These are phyloP conservation scores for Aristolochia contorta DNA, from an alignment of 164 flowering plant genomes.

Conservation along the genomic window DNA sequence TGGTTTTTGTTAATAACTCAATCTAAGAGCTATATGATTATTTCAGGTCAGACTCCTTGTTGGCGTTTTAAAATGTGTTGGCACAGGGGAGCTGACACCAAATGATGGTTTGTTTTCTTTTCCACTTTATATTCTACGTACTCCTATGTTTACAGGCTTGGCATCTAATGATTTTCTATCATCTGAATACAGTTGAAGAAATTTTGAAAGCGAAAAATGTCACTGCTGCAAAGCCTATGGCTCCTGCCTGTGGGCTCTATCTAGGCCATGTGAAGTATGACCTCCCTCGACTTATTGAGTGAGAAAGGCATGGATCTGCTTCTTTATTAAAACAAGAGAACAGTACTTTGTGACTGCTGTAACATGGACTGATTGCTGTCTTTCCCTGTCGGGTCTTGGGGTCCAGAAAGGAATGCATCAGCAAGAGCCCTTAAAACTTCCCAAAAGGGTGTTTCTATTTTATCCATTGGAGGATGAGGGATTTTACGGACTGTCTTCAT, in stretches of 20 bases:
- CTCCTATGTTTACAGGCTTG: not conserved
- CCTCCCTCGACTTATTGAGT: slow-evolving; percentile 23
- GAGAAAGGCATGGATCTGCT: too few relatives aligned
- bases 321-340: too few relatives aligned
- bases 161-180: not conserved
- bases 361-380: too few relatives aligned
- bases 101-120: slow-evolving; percentile 44
- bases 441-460: too few relatives aligned
- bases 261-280: slow-evolving; percentile 83
- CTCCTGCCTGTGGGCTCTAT: slow-evolving; percentile 90
- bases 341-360: too few relatives aligned
- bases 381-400: too few relatives aligned
- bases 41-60: slow-evolving; percentile 83
- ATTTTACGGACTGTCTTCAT: too few relatives aligned
- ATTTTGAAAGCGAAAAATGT: slow-evolving; percentile 71
- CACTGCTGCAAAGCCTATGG: slow-evolving; percentile 80
- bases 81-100: slow-evolving; percentile 59
- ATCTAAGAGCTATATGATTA: not conserved
- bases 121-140: not conserved
- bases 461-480: too few relatives aligned
- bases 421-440: too few relatives aligned
- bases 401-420: too few relatives aligned
- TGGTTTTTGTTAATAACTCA: too few relatives aligned
- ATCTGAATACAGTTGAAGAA: slow-evolving; percentile 47
- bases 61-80: slow-evolving; percentile 79